These are phyloP conservation scores for Globisporangium okanoganense DNA, from an alignment of 352 stramenopile genomes.

Conservation along the genomic window DNA sequence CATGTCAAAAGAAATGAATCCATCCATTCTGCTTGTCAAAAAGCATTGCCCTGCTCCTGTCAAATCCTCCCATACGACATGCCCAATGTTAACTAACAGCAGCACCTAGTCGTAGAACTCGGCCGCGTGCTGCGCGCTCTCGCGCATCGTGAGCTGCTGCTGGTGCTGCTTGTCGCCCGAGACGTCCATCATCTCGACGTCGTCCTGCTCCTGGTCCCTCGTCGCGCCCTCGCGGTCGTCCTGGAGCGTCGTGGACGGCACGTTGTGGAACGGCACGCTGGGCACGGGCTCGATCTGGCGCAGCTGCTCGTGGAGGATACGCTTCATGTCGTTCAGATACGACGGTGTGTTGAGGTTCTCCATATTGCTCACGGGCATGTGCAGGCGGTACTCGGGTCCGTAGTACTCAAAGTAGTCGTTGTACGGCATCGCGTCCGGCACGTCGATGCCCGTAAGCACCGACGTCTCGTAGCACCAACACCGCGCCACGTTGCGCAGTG, in stretches of 20 bases:
- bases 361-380: slow-evolving; percentile 96
- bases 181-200: slow-evolving; percentile 63
- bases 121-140: slow-evolving; percentile 47
- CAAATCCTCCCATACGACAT: not conserved
- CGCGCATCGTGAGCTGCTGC: slow-evolving; percentile 46
- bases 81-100: no score
- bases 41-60: not conserved
- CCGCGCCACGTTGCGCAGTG: slow-evolving; percentile 95
- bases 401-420: slow-evolving; percentile 99
- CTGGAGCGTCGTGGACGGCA: slow-evolving; percentile 45
- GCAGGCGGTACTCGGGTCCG: slow-evolving; percentile 96
- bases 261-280: slow-evolving; percentile 93
- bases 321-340: slow-evolving; percentile 89
- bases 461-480: slow-evolving; percentile 95
- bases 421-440: slow-evolving; percentile 96
- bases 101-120: slow-evolving; percentile 78
- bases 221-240: slow-evolving; percentile 45
- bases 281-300: slow-evolving; percentile 94
- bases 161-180: slow-evolving; percentile 56
- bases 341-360: slow-evolving; percentile 96
- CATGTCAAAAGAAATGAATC: not conserved
- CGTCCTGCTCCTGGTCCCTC: slow-evolving; percentile 57
- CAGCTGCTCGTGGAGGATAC: slow-evolving; percentile 94
- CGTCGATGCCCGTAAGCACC: slow-evolving; percentile 90
- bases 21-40: no score